Evolutionary conservation across 179 eudicot genomes (phyloP).

Genomic region (Corrigiola litoralis): DNA sequence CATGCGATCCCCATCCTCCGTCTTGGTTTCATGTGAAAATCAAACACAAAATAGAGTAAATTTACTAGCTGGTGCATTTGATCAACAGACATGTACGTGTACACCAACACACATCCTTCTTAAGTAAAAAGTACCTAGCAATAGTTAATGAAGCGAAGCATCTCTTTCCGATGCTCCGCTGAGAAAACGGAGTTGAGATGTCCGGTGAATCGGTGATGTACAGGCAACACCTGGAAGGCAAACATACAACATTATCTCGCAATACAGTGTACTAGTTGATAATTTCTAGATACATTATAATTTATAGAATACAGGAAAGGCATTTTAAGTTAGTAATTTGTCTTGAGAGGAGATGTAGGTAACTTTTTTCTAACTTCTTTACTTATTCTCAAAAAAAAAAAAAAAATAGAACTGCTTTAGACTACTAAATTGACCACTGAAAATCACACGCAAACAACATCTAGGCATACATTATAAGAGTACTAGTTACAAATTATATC

Average conservation of each 20-base stretch:
- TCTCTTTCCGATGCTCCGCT: conserved; percentile 24
- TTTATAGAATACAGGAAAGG: too few relatives aligned
- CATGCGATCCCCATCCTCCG: conserved; percentile 74
- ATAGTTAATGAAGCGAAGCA: conserved; percentile 27
- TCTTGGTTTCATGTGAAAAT: conserved; percentile 25
- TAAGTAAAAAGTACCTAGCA: conserved; percentile 21
- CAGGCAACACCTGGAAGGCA: conserved; percentile 21
- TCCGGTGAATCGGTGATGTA: conserved; percentile 35
- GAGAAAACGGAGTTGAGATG: conserved; percentile 26
- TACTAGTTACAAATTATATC: too few relatives aligned
- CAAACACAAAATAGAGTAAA: background rate
- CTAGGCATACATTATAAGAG: too few relatives aligned
- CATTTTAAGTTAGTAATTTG: too few relatives aligned
- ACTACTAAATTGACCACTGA: too few relatives aligned
- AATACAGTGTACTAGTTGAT: background rate
- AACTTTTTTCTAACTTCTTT: too few relatives aligned
- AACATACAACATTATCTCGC: background rate
- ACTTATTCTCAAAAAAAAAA: too few relatives aligned
- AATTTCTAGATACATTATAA: background rate
- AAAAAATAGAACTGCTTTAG: too few relatives aligned
- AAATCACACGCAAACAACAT: background rate
- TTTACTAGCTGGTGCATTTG: background rate
- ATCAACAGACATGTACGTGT: background rate
- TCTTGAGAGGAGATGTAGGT: background rate
- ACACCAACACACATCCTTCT: background rate